phyloP scores from a whole-genome alignment of 23 red algal genomes.

The Chondrus crispus region DNA sequence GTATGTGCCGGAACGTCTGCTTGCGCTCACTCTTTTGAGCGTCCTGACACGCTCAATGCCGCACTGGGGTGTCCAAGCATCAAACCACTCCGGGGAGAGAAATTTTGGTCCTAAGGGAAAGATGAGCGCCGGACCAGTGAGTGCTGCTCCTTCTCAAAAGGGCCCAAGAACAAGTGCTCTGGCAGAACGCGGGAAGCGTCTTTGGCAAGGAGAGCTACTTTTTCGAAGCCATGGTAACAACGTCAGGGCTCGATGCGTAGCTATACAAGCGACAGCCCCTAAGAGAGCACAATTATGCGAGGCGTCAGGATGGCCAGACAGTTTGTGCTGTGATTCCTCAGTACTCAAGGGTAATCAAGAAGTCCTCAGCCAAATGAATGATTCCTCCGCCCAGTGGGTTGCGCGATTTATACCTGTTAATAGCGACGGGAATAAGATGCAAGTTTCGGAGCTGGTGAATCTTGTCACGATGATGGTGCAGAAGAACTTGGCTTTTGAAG shows the following conservation, averaged over 20 bases:
- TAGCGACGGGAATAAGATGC: not conserved
- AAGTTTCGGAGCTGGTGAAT: not conserved
- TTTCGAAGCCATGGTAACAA: constrained; percentile 11
- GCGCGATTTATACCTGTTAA: constrained; percentile 41
- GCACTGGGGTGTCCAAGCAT: too few species aligned
- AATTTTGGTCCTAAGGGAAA: too few species aligned
- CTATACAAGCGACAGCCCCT: not conserved
- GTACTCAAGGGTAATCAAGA: constrained; percentile 25
- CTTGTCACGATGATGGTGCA: constrained; percentile 39
- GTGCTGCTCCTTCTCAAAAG: too few species aligned
- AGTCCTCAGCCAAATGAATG: not conserved
- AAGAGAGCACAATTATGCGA: not conserved
- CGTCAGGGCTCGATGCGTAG: constrained; percentile 40
- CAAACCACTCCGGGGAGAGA: too few species aligned
- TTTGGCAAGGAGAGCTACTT: constrained; percentile 20
- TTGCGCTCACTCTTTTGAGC: too few species aligned
- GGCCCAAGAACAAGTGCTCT: too few species aligned
- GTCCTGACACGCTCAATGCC: too few species aligned
- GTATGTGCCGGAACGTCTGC: too few species aligned
- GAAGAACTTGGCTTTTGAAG: constrained; percentile 29
- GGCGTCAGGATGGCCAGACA: constrained; percentile 38
- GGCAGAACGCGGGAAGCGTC: not conserved
- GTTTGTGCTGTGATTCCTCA: constrained; percentile 23
- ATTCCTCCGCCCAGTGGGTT: constrained; percentile 56
- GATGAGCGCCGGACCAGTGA: too few species aligned